phyloP scores from a whole-genome alignment of 371 early-diverging fungal species.

The Mortierella sp. region DNA sequence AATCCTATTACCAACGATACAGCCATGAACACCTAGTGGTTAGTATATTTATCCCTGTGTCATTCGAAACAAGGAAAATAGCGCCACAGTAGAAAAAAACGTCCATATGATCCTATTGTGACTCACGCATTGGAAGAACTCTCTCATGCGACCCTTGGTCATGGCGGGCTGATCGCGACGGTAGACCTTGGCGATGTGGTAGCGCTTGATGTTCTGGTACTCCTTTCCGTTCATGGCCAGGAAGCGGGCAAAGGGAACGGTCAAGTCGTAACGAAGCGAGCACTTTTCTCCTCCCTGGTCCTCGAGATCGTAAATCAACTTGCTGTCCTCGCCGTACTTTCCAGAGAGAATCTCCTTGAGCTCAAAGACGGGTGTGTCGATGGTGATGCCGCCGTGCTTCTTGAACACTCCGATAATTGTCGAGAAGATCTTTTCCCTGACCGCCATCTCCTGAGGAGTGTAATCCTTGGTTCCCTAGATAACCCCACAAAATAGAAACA shows the following conservation, averaged over 20 bases:
- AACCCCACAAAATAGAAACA: background rate
- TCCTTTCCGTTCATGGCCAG: conserved; percentile 93
- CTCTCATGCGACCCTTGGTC: conserved; percentile 98
- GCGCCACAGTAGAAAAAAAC: background rate
- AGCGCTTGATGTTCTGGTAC: conserved; percentile 94
- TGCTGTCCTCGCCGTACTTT: conserved; percentile 99
- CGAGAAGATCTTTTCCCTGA: conserved; percentile 92
- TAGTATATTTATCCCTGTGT: background rate
- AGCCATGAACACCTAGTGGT: background rate
- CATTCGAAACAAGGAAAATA: background rate
- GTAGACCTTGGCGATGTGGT: conserved; percentile 99
- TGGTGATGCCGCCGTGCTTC: conserved; percentile 97
- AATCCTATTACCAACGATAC: conserved; percentile 79
- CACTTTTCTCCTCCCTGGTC: conserved; percentile 99
- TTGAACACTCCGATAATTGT: conserved; percentile 92
- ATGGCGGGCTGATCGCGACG: conserved; percentile 99
- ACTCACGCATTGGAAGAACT: conserved; percentile 98
- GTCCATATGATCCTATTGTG: background rate
- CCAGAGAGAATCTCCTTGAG: conserved; percentile 98
- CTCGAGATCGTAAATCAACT: conserved; percentile 98
- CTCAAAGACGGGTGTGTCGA: conserved; percentile 99
- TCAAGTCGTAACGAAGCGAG: conserved; percentile 98
- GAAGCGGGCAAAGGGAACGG: conserved; percentile 99
- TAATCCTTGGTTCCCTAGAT: conserved; percentile 97
- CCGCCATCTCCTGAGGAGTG: conserved; percentile 93